phyloP scores from a whole-genome alignment of 768 basidiomycete species.

The Neoboletus subvelutipes region DNA sequence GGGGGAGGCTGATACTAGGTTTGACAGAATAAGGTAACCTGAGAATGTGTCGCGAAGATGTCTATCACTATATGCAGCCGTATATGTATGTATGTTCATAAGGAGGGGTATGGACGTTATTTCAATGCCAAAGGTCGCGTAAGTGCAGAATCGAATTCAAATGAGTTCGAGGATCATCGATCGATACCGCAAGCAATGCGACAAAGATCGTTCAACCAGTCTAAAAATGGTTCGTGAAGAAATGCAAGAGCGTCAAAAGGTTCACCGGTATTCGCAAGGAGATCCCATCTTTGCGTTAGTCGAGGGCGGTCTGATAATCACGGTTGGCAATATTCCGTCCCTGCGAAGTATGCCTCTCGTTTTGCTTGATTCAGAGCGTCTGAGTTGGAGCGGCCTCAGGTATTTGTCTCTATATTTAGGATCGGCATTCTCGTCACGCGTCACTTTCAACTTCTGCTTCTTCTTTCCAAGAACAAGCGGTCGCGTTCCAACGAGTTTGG shows the following conservation, averaged over 20 bases:
- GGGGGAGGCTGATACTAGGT: constrained; percentile 3
- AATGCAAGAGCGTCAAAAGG: not conserved
- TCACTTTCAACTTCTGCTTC: constrained; percentile 41
- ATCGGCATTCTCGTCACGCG: constrained; percentile 34
- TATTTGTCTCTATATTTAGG: constrained; percentile 42
- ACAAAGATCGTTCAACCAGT: constrained; percentile 1
- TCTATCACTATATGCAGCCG: not conserved
- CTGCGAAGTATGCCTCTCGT: constrained; percentile 56
- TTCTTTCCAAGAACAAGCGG: constrained; percentile 63
- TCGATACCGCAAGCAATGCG: not conserved
- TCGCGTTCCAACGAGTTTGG: constrained; percentile 38
- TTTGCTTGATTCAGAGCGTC: constrained; percentile 62
- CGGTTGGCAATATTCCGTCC: constrained; percentile 56
- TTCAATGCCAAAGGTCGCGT: constrained; percentile 1
- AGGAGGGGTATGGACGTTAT: constrained; percentile 11
- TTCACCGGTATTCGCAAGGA: constrained; percentile 43
- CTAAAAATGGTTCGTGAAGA: not conserved
- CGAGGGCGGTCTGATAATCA: constrained; percentile 63
- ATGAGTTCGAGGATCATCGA: not conserved
- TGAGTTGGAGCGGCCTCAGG: constrained; percentile 59
- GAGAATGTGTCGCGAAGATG: constrained; percentile 3
- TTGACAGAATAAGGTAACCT: constrained; percentile 9
- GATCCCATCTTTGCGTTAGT: constrained; percentile 44
- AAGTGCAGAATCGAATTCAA: not conserved
- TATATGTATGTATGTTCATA: not conserved